phyloP scores from a whole-genome alignment of 805 yeast species.

The Maudiozyma barnettii region DNA sequence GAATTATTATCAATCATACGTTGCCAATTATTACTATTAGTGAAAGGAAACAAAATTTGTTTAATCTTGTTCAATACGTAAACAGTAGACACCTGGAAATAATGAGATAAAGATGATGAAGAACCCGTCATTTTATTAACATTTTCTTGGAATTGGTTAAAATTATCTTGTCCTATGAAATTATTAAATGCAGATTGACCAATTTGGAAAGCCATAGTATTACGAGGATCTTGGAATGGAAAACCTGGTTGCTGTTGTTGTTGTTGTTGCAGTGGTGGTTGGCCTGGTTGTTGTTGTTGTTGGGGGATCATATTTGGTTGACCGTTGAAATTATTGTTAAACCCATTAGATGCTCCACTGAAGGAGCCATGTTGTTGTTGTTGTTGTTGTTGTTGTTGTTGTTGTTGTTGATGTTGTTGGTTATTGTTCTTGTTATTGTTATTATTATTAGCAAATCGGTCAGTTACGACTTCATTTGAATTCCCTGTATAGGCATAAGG shows the following conservation, averaged over 20 bases:
- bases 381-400: slow-evolving; percentile 18
- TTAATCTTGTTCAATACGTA: slow-evolving; percentile 70
- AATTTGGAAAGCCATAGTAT: slow-evolving; percentile 78
- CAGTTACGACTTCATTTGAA: slow-evolving; percentile 9
- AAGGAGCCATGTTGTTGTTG: slow-evolving; percentile 5
- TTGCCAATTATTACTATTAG: slow-evolving; percentile 74
- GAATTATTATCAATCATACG: slow-evolving; percentile 33
- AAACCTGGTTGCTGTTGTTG: slow-evolving; percentile 4
- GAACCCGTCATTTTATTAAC: slow-evolving; percentile 33
- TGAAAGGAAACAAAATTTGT: slow-evolving; percentile 77
- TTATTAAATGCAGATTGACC: slow-evolving; percentile 67
- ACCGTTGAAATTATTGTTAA: neutral
- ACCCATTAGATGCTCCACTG: neutral
- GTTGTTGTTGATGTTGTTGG: slow-evolving; percentile 27
- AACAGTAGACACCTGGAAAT: slow-evolving; percentile 83
- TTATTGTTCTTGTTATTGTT: too few relatives aligned
- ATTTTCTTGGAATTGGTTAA: slow-evolving; percentile 41
- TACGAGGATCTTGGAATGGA: slow-evolving; percentile 65
- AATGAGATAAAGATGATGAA: slow-evolving; percentile 56
- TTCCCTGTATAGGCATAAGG: slow-evolving; percentile 34
- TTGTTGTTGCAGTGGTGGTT: neutral
- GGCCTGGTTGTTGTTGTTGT: neutral
- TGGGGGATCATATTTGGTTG: neutral
- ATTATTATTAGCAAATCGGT: slow-evolving; percentile 12
- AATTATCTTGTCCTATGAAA: slow-evolving; percentile 45